A percentile compares a stretch with the other conserved stretches of the same genome.
phyloP scores from a whole-genome alignment of 352 stramenopile species.

The Thraustotheca clavata region DNA sequence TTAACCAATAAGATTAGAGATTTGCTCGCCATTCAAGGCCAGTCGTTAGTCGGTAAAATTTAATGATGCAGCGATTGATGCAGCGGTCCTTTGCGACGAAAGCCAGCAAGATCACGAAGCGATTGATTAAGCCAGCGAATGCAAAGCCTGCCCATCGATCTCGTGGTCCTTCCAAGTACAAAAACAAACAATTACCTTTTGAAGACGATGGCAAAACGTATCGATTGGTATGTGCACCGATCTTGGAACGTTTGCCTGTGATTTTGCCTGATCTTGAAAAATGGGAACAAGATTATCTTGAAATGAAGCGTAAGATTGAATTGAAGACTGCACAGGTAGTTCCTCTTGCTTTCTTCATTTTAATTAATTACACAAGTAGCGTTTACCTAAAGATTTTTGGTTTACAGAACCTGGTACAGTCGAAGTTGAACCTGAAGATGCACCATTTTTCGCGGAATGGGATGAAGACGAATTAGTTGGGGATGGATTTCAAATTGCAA shows the following conservation, averaged over 20 bases:
- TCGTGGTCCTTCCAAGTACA: conserved; percentile 37
- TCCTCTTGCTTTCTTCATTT: background rate
- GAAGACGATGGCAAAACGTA: conserved; percentile 75
- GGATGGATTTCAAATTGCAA: conserved; percentile 63
- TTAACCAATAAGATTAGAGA: background rate
- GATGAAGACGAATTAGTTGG: conserved; percentile 58
- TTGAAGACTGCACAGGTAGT: conserved; percentile 61
- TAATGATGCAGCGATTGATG: conserved; percentile 15
- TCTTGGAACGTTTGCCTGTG: conserved; percentile 65
- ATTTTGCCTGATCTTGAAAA: conserved; percentile 64
- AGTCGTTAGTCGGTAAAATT: conserved; percentile 6
- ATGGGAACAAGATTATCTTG: conserved; percentile 65
- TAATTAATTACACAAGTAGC: conserved; percentile 23
- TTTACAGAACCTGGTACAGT: conserved; percentile 67
- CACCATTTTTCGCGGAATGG: conserved; percentile 43
- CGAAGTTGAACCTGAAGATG: conserved; percentile 70
- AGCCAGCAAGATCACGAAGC: conserved; percentile 31
- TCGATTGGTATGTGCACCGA: conserved; percentile 56
- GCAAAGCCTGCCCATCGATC: conserved; percentile 31
- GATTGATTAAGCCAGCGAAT: conserved; percentile 28
- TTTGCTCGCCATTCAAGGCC: background rate
- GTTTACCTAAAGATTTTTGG: conserved; percentile 76
- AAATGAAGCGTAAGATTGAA: conserved; percentile 68
- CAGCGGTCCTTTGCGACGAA: conserved; percentile 40
- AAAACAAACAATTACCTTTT: conserved; percentile 49